A percentile compares a stretch with the other conserved stretches of the same genome.
These are phyloP conservation scores for Aeschynomene evenia DNA, from an alignment of 306 rosid species.

Conservation along the genomic window DNA sequence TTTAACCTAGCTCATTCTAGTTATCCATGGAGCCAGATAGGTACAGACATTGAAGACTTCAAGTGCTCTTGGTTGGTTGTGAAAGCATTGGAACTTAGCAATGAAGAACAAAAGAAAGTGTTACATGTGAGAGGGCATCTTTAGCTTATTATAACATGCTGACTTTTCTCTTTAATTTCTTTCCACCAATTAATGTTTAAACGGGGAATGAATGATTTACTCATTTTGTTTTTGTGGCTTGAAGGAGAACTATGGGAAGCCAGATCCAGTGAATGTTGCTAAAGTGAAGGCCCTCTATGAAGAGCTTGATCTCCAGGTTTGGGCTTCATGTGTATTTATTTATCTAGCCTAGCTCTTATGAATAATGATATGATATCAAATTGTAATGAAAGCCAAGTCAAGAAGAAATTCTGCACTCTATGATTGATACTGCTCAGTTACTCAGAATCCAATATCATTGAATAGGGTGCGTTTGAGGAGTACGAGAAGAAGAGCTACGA, in stretches of 20 bases:
- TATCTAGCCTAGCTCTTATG: no score
- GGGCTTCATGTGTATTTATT: conserved; percentile 1
- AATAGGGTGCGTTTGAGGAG: conserved; percentile 65
- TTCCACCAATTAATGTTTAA: conserved; percentile 1
- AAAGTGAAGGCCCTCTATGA: conserved; percentile 74
- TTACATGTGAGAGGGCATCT: conserved; percentile 53
- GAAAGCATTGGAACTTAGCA: conserved; percentile 75
- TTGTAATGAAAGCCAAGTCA: no score
- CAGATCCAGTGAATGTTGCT: conserved; percentile 58
- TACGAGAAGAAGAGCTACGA: conserved; percentile 68
- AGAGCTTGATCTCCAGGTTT: conserved; percentile 77
- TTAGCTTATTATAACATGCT: background rate
- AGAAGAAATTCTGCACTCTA: no score
- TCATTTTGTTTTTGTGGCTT: conserved; percentile 12
- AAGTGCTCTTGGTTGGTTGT: conserved; percentile 97
- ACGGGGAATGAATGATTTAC: conserved; percentile 8
- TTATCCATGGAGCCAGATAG: conserved; percentile 59
- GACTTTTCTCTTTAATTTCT: background rate
- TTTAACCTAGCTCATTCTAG: conserved; percentile 31
- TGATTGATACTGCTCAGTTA: background rate
- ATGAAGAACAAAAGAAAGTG: conserved; percentile 68
- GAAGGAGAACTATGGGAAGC: conserved; percentile 82
- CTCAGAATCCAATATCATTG: conserved; percentile 2
- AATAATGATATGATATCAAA: no score
- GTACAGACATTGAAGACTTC: conserved; percentile 94